A percentile compares a stretch with the other conserved stretches of the same genome.
phyloP scores from a whole-genome alignment of 1,284 basidiomycete genomes.

The Ganoderma lingzhi region DNA sequence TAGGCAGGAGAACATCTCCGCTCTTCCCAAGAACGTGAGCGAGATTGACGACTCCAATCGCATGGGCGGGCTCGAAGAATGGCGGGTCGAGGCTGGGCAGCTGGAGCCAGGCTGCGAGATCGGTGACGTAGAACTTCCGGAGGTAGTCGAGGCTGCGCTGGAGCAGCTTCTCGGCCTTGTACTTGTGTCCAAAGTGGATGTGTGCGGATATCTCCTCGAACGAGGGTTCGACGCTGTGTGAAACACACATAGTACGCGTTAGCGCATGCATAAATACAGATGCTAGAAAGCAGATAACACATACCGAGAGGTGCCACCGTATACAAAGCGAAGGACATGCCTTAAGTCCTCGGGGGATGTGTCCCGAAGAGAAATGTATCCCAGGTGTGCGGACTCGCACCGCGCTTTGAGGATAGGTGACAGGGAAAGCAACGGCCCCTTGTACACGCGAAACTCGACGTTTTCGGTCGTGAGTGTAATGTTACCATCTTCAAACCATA shows the following conservation, averaged over 20 bases:
- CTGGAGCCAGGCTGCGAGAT: background rate
- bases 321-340: background rate
- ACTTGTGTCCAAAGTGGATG: conserved; percentile 23
- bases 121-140: conserved; percentile 10
- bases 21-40: conserved; percentile 18
- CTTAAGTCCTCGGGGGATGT: background rate
- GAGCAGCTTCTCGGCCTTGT: conserved; percentile 11
- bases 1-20: conserved; percentile 11
- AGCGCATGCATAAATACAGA: background rate
- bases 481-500: conserved; percentile 27
- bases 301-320: background rate
- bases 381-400: background rate
- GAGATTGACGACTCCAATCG: conserved; percentile 29
- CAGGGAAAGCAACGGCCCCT: conserved; percentile 8
- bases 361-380: background rate
- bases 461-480: conserved; percentile 11
- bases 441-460: conserved; percentile 27
- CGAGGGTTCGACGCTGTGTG: background rate
- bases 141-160: conserved; percentile 13
- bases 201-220: conserved; percentile 11
- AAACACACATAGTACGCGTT: background rate
- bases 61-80: conserved; percentile 15
- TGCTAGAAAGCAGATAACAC: background rate
- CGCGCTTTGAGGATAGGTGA: background rate
- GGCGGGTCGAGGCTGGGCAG: conserved; percentile 13